Evolutionary conservation across 495 filamentous ascomycete genomes (phyloP), one percentile per base, ranked within the genome.

Genomic region (Daldinia caldariorum): DNA sequence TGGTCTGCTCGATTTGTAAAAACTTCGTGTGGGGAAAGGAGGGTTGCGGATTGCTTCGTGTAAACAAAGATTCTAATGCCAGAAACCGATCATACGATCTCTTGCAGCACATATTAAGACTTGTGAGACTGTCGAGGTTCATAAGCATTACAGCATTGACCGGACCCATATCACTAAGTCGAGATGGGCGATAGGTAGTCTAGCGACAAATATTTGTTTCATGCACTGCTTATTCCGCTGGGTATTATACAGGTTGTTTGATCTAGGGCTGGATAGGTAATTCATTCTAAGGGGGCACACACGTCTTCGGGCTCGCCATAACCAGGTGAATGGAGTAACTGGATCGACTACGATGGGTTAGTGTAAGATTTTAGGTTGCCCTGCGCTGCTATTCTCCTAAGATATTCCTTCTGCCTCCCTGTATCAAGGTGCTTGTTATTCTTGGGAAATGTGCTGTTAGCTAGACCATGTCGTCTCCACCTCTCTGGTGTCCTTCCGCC

Each of bases 391-490:
- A 18, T 47, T 14, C 7, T 53, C 14, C 37, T 18, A 41, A 32
- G 51, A 51, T 13, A 49, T 35, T 31, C 13, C 20, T 45, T 14
- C 16, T 4, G 10, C 18, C 39, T 37, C 34, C 47, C 39, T 39
- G 49, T 56, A 63, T 18, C 49, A 66, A 51, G 61, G 16, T 45
- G 45, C 51, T 56, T 29, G 16, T 18, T 3, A 39, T 64, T 41
- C 16, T 38, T 39, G 34, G 10, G 16, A 34, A 34, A 59, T 50
- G 31, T 43, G 13, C 38, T 43, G 50, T 45, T 64, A 58, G 57
- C 56, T 53, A 54, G 39, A 29, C 55, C 26, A 43, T 22, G 29
- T 34, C 22, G 51, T 58, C 63, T 71, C 69, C 69, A 67, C 63
- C 63, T 47, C 58, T 56, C 63, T 59, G 49, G 22, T 22, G 38